Evolutionary conservation across 768 basidiomycete species (phyloP).

Genomic region (Hortiboletus flavorubellus): DNA sequence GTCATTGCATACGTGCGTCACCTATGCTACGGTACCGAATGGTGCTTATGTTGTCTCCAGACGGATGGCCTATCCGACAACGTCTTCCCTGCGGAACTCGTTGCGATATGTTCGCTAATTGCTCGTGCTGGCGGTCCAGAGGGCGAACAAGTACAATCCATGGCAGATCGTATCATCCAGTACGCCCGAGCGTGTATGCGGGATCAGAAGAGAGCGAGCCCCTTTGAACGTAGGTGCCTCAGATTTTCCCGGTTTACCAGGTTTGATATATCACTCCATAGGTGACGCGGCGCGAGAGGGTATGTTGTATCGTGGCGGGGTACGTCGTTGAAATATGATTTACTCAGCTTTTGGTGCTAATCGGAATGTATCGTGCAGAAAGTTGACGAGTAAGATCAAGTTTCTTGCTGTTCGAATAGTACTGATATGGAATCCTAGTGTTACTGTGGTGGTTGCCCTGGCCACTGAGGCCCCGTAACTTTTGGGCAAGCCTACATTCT

Average conservation of each 20-base stretch:
- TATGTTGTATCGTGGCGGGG: conserved; percentile 67
- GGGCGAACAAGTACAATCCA: conserved; percentile 58
- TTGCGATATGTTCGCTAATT: conserved; percentile 65
- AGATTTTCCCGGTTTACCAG: not conserved
- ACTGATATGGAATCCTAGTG: conserved; percentile 39
- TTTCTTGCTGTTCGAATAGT: not conserved
- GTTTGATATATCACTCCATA: conserved; percentile 24
- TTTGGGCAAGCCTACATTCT: not conserved
- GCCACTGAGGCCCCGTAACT: conserved; percentile 57
- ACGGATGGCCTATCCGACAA: conserved; percentile 57
- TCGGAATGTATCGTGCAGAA: conserved; percentile 45
- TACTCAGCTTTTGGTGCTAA: conserved; percentile 7
- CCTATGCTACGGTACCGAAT: not conserved
- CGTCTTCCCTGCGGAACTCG: conserved; percentile 65
- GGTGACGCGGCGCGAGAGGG: conserved; percentile 65
- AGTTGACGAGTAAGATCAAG: conserved; percentile 65
- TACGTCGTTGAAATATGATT: conserved; percentile 39
- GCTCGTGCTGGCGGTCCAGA: conserved; percentile 55
- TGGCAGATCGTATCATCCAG: conserved; percentile 71
- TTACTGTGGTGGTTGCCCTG: conserved; percentile 66
- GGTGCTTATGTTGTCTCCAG: conserved; percentile 28
- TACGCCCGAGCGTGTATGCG: conserved; percentile 71
- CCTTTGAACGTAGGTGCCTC: conserved; percentile 62
- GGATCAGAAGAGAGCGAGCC: conserved; percentile 59
- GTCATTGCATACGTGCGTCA: conserved; percentile 46